A percentile compares a stretch with the other conserved stretches of the same genome.
Evolutionary conservation across 345 rosid genomes (phyloP).

Genomic region (Murraya paniculata): DNA sequence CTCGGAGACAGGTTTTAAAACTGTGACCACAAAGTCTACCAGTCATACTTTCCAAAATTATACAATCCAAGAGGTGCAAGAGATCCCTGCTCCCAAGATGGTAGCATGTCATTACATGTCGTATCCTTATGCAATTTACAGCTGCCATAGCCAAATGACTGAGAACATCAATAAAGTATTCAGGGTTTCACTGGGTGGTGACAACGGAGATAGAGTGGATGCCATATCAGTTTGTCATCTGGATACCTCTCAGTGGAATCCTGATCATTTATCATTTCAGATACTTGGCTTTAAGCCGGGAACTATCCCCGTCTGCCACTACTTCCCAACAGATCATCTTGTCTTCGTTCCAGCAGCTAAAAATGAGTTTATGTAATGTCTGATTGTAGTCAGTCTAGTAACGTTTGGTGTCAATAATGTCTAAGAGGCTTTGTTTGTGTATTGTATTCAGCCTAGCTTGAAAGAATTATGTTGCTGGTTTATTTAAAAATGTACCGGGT

Average conservation of each 20-base stretch:
- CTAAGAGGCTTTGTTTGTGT: too few relatives aligned
- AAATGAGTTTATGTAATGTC: too few relatives aligned
- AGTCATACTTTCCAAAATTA: slow-evolving; percentile 29
- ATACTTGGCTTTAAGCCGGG: slow-evolving; percentile 38
- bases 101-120: slow-evolving; percentile 44
- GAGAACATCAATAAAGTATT: slow-evolving; percentile 28
- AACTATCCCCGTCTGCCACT: slow-evolving; percentile 39
- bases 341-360: slow-evolving; percentile 30
- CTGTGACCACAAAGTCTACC: slow-evolving; percentile 15
- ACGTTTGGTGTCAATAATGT: too few relatives aligned
- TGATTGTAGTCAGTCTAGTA: too few relatives aligned
- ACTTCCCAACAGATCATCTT: slow-evolving; percentile 38
- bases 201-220: slow-evolving; percentile 32
- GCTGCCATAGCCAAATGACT: slow-evolving; percentile 39
- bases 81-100: slow-evolving; percentile 28
- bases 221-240: slow-evolving; percentile 48
- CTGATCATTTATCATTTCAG: slow-evolving; percentile 31
- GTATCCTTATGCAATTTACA: slow-evolving; percentile 35
- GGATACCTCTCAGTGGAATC: slow-evolving; percentile 49
- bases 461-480: too few relatives aligned
- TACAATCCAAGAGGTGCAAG: slow-evolving; percentile 19
- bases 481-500: too few relatives aligned
- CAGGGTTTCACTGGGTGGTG: slow-evolving; percentile 31
- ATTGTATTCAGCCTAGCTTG: too few relatives aligned
- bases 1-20: slow-evolving; percentile 4